Percentiles rank a stretch among this genome's conserved stretches.
These are phyloP conservation scores for Rubia peregrina DNA, from an alignment of 305 asterid genomes.

Conservation along the genomic window DNA sequence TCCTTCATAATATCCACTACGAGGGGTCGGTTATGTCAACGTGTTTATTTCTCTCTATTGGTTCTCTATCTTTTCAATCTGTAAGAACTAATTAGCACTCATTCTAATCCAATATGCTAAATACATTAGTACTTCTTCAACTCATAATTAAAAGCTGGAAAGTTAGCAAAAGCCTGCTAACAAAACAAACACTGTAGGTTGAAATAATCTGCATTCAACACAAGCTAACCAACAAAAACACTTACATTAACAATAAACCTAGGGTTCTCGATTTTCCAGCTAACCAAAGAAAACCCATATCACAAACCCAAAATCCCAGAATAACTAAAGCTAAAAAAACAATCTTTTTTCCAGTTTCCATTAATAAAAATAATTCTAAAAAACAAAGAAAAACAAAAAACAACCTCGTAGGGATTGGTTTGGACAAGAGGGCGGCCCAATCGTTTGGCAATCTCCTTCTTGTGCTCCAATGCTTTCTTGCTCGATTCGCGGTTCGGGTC, in stretches of 20 bases:
- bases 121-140: not conserved
- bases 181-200: no score
- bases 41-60: no score
- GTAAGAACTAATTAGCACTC: not conserved
- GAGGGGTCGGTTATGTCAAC: no score
- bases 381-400: no score
- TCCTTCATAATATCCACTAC: no score
- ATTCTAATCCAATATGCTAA: no score
- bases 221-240: not conserved
- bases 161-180: not conserved
- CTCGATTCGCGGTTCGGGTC: conserved; percentile 84
- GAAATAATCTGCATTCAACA: no score
- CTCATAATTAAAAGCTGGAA: not conserved
- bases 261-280: not conserved
- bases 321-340: not conserved
- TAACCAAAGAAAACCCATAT: not conserved
- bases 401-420: conserved; percentile 86
- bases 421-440: conserved; percentile 58
- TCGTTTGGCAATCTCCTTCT: conserved; percentile 83
- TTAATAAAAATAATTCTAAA: no score
- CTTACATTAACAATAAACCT: not conserved
- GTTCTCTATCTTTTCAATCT: no score
- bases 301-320: not conserved
- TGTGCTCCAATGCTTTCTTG: conserved; percentile 66
- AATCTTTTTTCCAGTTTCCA: not conserved